A percentile compares a stretch with the other conserved stretches of the same genome.
These are phyloP conservation scores for Penicillium macrosclerotiorum DNA, from an alignment of 495 filamentous ascomycete species.

Conservation along the genomic window DNA sequence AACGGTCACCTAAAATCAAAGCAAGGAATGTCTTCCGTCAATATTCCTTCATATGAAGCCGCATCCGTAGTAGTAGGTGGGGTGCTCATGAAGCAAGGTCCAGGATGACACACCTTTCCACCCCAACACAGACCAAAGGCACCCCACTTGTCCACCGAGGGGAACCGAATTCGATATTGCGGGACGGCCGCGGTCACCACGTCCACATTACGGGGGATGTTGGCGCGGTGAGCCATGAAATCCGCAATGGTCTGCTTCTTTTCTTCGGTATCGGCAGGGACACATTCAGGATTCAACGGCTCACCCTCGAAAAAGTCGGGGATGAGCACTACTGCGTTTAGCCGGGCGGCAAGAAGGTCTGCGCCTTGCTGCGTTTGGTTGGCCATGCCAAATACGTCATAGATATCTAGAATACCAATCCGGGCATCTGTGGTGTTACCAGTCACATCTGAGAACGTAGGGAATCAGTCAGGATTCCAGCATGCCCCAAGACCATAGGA, in stretches of 20 bases:
- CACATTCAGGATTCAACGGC: constrained; percentile 23
- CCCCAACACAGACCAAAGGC: constrained; percentile 51
- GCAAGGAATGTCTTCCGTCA: neutral
- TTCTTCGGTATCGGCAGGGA: constrained; percentile 45
- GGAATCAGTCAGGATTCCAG: no score
- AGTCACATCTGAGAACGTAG: constrained; percentile 41
- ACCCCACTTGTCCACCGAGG: constrained; percentile 38
- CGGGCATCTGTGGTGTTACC: constrained; percentile 33
- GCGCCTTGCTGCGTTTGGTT: constrained; percentile 54
- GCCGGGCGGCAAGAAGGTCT: constrained; percentile 44
- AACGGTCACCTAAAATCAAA: constrained; percentile 35
- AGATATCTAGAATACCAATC: constrained; percentile 45
- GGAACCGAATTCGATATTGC: constrained; percentile 27
- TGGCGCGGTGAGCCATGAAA: constrained; percentile 28
- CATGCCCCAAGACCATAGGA: no score
- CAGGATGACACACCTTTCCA: constrained; percentile 42
- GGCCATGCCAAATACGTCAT: constrained; percentile 56
- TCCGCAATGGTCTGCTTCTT: constrained; percentile 31
- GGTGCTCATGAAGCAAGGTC: no score
- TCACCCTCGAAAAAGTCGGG: constrained; percentile 49
- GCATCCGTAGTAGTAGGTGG: no score
- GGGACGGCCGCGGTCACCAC: constrained; percentile 20
- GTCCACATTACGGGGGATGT: constrained; percentile 21
- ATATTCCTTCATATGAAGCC: neutral
- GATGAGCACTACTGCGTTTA: constrained; percentile 39